Evolutionary conservation across 345 rosid species (phyloP).

Genomic region (Adansonia digitata): DNA sequence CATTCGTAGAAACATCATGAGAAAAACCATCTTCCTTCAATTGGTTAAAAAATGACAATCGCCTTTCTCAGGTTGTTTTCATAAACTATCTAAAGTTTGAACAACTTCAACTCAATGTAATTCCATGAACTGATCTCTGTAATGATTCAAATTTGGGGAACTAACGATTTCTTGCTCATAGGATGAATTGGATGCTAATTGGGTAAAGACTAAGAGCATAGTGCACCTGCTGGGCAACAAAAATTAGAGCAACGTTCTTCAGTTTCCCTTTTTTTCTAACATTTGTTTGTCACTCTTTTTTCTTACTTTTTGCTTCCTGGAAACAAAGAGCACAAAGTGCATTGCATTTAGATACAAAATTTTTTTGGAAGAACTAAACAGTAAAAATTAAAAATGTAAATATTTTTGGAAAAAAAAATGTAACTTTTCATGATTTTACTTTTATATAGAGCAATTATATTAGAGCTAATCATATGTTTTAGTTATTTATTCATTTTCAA

Average conservation of each 20-base stretch:
- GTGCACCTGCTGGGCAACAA: not conserved
- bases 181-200: constrained; percentile 18
- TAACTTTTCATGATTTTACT: not conserved
- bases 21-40: constrained; percentile 33
- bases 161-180: constrained; percentile 18
- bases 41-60: constrained; percentile 33
- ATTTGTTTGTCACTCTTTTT: too few relatives aligned
- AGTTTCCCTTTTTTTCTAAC: too few relatives aligned
- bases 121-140: constrained; percentile 14
- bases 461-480: not conserved
- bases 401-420: not conserved
- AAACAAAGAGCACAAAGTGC: not conserved
- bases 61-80: constrained; percentile 47
- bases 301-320: not conserved
- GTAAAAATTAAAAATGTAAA: too few relatives aligned
- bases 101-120: constrained; percentile 27
- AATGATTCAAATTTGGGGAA: constrained; percentile 9
- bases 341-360: not conserved
- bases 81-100: constrained; percentile 27
- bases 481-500: not conserved
- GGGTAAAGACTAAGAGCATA: constrained; percentile 21
- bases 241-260: not conserved
- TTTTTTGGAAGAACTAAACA: not conserved
- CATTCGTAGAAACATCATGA: constrained; percentile 39
- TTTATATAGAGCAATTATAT: not conserved